phyloP scores from a whole-genome alignment of 768 basidiomycete genomes.

The Lepiota venenata region DNA sequence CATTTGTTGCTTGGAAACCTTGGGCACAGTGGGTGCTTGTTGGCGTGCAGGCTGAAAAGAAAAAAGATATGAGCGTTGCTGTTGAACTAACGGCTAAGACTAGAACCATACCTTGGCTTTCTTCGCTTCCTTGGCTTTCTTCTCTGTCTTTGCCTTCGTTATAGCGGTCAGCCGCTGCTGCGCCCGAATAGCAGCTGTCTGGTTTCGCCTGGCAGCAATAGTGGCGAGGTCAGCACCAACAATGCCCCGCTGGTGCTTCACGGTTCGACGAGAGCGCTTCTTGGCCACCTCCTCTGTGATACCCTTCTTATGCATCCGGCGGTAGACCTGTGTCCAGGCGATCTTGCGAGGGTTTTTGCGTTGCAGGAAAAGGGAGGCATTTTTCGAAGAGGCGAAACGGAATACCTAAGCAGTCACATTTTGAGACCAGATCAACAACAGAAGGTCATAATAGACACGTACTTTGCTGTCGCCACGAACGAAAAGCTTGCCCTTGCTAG shows the following conservation, averaged over 20 bases:
- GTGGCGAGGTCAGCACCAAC: constrained; percentile 92
- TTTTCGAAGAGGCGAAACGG: constrained; percentile 93
- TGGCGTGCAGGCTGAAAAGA: constrained; percentile 51
- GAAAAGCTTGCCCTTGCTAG: constrained; percentile 93
- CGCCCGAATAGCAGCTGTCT: constrained; percentile 79
- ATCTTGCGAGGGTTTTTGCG: constrained; percentile 99
- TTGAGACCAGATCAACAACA: neutral
- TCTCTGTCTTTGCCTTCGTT: constrained; percentile 92
- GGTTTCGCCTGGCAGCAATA: constrained; percentile 91
- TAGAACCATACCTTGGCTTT: constrained; percentile 67
- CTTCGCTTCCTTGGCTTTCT: constrained; percentile 94
- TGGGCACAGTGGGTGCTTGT: constrained; percentile 59
- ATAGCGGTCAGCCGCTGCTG: constrained; percentile 85
- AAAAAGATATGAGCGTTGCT: constrained; percentile 4
- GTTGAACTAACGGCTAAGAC: neutral
- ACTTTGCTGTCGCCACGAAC: constrained; percentile 97
- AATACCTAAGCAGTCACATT: constrained; percentile 59
- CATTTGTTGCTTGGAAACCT: constrained; percentile 95
- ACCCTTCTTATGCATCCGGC: constrained; percentile 99
- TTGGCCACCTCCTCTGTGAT: constrained; percentile 98
- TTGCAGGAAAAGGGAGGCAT: constrained; percentile 94
- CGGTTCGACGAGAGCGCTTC: constrained; percentile 95
- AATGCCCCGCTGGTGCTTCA: constrained; percentile 98
- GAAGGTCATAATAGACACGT: constrained; percentile 16
- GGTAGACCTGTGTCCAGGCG: constrained; percentile 93